phyloP scores from a whole-genome alignment of 345 rosid genomes.

The Laguncularia racemosa region DNA sequence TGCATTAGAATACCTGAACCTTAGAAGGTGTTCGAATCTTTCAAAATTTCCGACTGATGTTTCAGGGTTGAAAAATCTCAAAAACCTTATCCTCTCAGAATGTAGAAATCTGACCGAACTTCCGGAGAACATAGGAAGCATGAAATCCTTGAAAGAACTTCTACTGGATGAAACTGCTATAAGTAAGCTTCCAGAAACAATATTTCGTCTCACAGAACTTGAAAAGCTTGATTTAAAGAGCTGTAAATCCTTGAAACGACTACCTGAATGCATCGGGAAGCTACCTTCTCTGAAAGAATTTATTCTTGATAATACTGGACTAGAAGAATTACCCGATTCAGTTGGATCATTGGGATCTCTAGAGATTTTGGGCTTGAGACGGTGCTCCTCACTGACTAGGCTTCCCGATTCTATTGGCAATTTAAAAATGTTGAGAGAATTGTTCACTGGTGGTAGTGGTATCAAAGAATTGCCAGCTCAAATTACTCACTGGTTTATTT shows the following conservation, averaged over 20 bases:
- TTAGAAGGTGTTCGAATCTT: conserved; percentile 28
- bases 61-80: conserved; percentile 30
- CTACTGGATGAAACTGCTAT: conserved; percentile 32
- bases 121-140: conserved; percentile 29
- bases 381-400: conserved; percentile 17
- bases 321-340: conserved; percentile 32
- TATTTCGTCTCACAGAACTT: conserved; percentile 30
- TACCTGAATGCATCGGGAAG: conserved; percentile 27
- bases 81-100: conserved; percentile 30
- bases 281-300: conserved; percentile 32
- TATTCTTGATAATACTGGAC: conserved; percentile 19
- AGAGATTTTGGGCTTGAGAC: conserved; percentile 27
- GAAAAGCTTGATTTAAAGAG: conserved; percentile 30
- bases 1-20: conserved; percentile 28
- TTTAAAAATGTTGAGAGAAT: conserved; percentile 25
- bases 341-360: conserved; percentile 26
- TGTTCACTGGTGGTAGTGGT: conserved; percentile 11
- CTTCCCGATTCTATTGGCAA: conserved; percentile 33
- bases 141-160: conserved; percentile 42
- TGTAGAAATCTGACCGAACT: conserved; percentile 29
- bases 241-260: conserved; percentile 20
- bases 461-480: conserved; percentile 32
- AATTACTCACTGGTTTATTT: conserved; percentile 30
- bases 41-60: conserved; percentile 32
- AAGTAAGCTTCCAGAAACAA: conserved; percentile 31